These are phyloP conservation scores for Chalaropsis thielavioides DNA, from an alignment of 2,329 filamentous ascomycete species.

Conservation along the genomic window DNA sequence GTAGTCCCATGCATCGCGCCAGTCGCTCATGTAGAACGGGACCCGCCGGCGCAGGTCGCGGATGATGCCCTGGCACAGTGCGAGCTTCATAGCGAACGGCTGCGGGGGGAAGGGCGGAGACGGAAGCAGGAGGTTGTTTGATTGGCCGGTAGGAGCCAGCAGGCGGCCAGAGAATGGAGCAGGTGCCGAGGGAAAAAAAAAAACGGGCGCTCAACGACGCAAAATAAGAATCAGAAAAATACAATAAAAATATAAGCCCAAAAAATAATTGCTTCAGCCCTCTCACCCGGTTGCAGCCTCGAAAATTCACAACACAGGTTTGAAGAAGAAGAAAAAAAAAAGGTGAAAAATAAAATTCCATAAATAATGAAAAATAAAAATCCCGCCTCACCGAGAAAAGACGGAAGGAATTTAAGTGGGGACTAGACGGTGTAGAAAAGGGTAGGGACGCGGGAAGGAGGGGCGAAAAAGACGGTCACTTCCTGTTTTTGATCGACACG, in stretches of 20 bases:
- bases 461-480: not conserved
- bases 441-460: not conserved
- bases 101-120: not conserved
- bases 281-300: too few species aligned
- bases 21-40: constrained; percentile 71
- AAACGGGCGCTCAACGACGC: not conserved
- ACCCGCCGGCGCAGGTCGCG: constrained; percentile 60
- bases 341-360: too few species aligned
- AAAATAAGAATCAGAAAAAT: not conserved
- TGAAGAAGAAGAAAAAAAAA: constrained; percentile 1
- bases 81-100: not conserved
- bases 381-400: not conserved
- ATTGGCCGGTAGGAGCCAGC: not conserved
- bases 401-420: not conserved
- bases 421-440: not conserved
- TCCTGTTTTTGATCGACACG: not conserved
- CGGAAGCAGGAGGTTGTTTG: not conserved
- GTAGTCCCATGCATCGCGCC: constrained; percentile 80
- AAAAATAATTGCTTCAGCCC: too few species aligned
- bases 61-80: constrained; percentile 60
- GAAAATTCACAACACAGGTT: too few species aligned
- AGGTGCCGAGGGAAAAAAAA: not conserved
- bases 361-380: not conserved
- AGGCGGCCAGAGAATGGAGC: not conserved
- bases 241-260: not conserved